Evolutionary conservation across 164 flowering plant species (phyloP).

Genomic region (Santalum album): DNA sequence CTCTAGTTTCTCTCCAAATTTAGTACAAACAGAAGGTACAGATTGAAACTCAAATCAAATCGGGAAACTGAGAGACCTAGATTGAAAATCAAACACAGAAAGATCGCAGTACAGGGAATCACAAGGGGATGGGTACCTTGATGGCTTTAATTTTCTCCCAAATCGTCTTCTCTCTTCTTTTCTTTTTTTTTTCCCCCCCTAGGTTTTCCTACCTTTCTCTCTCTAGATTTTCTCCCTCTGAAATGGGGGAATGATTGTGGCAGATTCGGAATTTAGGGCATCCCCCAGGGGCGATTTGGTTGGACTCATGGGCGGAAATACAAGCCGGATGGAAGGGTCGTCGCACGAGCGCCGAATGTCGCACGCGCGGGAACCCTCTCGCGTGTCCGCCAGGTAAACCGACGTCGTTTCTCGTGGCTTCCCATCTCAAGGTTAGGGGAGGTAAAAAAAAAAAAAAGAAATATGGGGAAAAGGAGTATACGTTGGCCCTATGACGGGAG

Average conservation of each 20-base stretch:
- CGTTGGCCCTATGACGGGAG: no score
- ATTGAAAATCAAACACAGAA: not conserved
- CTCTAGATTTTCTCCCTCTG: constrained; percentile 1
- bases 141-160: not conserved
- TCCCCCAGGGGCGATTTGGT: not conserved
- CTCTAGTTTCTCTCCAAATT: not conserved
- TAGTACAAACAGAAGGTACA: not conserved
- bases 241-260: not conserved
- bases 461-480: no score
- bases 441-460: no score
- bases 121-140: not conserved
- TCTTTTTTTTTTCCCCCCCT: not conserved
- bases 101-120: not conserved
- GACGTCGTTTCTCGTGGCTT: no score
- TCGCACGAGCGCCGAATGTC: not conserved
- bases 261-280: not conserved
- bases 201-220: not conserved
- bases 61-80: no score
- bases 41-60: not conserved
- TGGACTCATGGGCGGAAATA: not conserved
- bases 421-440: no score
- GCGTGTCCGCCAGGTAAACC: not conserved
- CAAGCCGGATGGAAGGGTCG: not conserved
- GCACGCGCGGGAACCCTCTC: not conserved
- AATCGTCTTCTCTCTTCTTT: not conserved